These are phyloP conservation scores for Magnolia officinalis DNA, from an alignment of 164 flowering plant species.

Conservation along the genomic window DNA sequence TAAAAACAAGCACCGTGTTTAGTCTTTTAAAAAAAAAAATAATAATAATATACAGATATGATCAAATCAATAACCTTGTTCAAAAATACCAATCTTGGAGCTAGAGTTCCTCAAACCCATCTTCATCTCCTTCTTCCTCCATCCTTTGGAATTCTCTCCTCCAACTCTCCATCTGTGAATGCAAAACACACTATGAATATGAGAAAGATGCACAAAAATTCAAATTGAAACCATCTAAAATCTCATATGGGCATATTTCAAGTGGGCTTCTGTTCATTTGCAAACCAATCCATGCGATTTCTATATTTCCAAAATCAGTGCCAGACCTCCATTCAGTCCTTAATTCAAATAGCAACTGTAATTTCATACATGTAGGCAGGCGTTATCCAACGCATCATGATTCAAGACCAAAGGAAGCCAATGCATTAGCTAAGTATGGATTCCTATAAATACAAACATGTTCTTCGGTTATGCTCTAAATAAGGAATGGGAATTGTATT, in stretches of 20 bases:
- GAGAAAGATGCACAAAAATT: neutral
- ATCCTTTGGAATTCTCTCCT: constrained; percentile 64
- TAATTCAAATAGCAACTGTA: neutral
- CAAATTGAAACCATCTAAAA: neutral
- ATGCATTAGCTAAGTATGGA: too few species aligned
- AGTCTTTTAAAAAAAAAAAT: too few species aligned
- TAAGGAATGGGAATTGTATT: too few species aligned
- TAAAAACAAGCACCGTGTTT: too few species aligned
- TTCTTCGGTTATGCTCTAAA: too few species aligned
- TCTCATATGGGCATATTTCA: neutral
- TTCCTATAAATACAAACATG: too few species aligned
- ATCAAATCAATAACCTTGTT: neutral
- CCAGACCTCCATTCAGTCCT: too few species aligned
- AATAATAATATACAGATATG: neutral
- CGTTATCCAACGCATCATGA: too few species aligned
- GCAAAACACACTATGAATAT: neutral
- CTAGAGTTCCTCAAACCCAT: constrained; percentile 85
- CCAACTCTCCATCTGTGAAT: constrained; percentile 77
- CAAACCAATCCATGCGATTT: neutral
- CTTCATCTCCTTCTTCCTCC: constrained; percentile 92
- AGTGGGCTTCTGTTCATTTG: neutral
- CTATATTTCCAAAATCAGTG: too few species aligned
- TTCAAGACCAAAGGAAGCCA: too few species aligned
- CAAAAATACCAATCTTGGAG: neutral
- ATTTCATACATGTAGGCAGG: neutral